Evolutionary conservation across 179 eudicot genomes (phyloP).

Genomic region (Beta lomatogona): DNA sequence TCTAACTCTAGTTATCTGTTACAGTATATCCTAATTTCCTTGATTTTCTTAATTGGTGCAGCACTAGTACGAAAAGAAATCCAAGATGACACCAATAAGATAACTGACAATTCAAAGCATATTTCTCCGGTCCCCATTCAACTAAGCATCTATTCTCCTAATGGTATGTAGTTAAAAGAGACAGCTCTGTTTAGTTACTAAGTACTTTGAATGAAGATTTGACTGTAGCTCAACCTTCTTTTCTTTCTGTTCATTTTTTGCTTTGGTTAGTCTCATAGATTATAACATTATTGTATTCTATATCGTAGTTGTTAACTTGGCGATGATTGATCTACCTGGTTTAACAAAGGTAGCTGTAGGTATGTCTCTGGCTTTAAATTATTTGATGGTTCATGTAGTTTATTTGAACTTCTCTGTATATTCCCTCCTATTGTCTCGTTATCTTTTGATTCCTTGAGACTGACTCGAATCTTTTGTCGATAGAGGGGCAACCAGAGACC

Average conservation of each 20-base stretch:
- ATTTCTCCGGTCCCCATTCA: constrained; percentile 64
- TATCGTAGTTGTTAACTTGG: constrained; percentile 72
- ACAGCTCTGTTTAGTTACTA: too few relatives aligned
- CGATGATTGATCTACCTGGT: constrained; percentile 80
- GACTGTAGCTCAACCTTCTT: background rate
- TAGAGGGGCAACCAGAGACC: constrained; percentile 80
- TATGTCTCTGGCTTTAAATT: constrained; percentile 24
- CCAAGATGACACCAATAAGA: constrained; percentile 65
- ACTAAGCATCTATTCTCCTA: constrained; percentile 62
- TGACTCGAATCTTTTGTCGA: constrained; percentile 11
- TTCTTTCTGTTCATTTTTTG: background rate
- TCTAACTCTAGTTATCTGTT: too few relatives aligned
- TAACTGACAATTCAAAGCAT: constrained; percentile 56
- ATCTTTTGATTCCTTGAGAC: background rate
- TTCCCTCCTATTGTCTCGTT: background rate
- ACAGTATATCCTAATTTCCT: background rate
- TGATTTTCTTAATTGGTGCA: constrained; percentile 24
- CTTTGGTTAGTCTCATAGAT: background rate
- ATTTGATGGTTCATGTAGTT: background rate
- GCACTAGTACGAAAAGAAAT: constrained; percentile 66
- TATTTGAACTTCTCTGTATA: background rate
- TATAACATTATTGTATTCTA: constrained; percentile 18
- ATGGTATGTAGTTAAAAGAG: constrained; percentile 37
- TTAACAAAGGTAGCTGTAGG: constrained; percentile 85
- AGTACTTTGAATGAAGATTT: background rate